A percentile compares a stretch with the other conserved stretches of the same genome.
Conservation (phyloP, 768 basidiomycete genomes). For the Psilocybe cubensis region DNA sequence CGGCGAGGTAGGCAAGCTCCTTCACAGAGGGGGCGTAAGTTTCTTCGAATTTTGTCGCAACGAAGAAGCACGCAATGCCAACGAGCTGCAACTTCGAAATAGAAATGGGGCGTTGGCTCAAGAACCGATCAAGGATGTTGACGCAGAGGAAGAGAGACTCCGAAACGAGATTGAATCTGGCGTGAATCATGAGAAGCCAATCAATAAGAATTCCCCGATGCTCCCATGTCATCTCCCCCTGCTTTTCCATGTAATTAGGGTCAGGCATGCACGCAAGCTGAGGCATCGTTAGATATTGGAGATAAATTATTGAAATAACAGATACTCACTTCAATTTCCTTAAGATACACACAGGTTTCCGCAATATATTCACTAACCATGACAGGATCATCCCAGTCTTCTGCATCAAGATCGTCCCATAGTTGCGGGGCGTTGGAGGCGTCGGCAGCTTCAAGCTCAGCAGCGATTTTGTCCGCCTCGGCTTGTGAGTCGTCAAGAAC, state of each 20-base stretch:
- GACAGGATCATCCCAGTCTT: conserved; percentile 89
- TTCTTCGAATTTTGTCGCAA: conserved; percentile 93
- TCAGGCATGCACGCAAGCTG: conserved; percentile 71
- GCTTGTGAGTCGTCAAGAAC: conserved; percentile 40
- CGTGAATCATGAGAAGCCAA: conserved; percentile 93
- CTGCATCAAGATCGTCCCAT: conserved; percentile 60
- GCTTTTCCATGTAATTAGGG: conserved; percentile 82
- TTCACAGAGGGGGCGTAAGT: conserved; percentile 84
- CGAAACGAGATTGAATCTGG: conserved; percentile 81
- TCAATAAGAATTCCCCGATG: conserved; percentile 90
- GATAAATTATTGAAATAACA: not conserved
- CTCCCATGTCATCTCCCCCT: conserved; percentile 85
- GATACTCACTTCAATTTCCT: conserved; percentile 70
- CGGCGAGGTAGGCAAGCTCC: conserved; percentile 81
- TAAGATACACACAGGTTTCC: conserved; percentile 94
- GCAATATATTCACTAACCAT: conserved; percentile 97
- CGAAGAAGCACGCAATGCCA: conserved; percentile 84
- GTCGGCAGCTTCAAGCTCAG: conserved; percentile 44
- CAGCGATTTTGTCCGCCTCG: conserved; percentile 42
- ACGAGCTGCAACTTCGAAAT: conserved; percentile 89
- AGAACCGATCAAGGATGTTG: conserved; percentile 84
- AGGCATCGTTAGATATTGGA: not conserved
- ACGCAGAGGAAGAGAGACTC: conserved; percentile 91
- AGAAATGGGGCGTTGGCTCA: conserved; percentile 72
- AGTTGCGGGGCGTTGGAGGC: conserved; percentile 41